Percentiles rank a stretch among this genome's conserved stretches.
phyloP scores from a whole-genome alignment of 2,329 filamentous ascomycete genomes.

The Stromatinia cepivora region DNA sequence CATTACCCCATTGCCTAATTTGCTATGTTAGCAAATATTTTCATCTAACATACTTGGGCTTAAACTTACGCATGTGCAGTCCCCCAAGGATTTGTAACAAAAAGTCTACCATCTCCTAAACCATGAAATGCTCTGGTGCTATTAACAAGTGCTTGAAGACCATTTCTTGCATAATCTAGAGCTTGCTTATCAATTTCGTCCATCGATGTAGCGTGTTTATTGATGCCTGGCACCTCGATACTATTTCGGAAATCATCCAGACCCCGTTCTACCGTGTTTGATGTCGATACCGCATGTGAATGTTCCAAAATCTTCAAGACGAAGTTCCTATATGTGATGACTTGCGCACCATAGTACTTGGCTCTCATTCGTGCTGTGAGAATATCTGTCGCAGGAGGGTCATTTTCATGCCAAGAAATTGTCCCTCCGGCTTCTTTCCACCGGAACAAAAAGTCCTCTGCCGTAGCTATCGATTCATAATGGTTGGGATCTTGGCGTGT shows the following conservation, averaged over 20 bases:
- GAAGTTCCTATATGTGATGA: conserved; percentile 85
- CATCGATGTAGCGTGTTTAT: conserved; percentile 42
- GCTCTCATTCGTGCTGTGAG: conserved; percentile 81
- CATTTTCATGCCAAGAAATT: conserved; percentile 55
- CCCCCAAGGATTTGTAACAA: conserved; percentile 95
- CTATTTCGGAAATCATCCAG: conserved; percentile 33
- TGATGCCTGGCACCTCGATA: conserved; percentile 42
- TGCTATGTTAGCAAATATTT: conserved; percentile 32
- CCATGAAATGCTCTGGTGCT: conserved; percentile 83
- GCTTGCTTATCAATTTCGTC: conserved; percentile 48
- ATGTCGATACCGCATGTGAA: conserved; percentile 32
- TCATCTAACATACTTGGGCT: not conserved
- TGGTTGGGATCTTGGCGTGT: conserved; percentile 36
- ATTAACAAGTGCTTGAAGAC: conserved; percentile 66
- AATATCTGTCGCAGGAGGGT: conserved; percentile 73
- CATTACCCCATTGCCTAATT: conserved; percentile 89
- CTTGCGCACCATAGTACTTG: conserved; percentile 91
- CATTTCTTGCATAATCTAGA: conserved; percentile 54
- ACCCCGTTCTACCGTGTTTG: conserved; percentile 24
- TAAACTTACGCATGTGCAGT: conserved; percentile 88
- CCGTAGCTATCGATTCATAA: conserved; percentile 50
- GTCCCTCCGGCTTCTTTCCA: conserved; percentile 16
- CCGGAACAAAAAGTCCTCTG: conserved; percentile 40
- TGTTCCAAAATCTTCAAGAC: conserved; percentile 54
- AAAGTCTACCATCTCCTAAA: conserved; percentile 60